phyloP scores from a whole-genome alignment of 169 alveolate genomes.

The Plasmodium fragile region DNA sequence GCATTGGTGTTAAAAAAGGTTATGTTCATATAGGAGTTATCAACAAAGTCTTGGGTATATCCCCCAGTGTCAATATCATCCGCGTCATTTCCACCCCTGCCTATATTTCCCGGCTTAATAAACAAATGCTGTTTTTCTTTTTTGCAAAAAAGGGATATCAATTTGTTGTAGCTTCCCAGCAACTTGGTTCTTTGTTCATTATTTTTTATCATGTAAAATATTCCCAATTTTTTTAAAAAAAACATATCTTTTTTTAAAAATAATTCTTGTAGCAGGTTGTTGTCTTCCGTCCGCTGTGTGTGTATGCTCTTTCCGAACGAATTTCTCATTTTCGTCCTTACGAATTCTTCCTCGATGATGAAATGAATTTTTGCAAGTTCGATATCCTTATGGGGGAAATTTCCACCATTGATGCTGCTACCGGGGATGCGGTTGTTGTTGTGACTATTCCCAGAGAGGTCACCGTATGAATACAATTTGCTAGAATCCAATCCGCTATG shows the following conservation, averaged over 20 bases:
- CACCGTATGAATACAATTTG: not conserved
- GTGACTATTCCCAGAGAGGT: not conserved
- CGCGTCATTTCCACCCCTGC: not conserved
- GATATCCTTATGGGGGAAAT: not conserved
- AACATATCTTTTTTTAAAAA: slow-evolving; percentile 53
- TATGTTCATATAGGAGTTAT: slow-evolving; percentile 53
- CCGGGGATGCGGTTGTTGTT: not conserved
- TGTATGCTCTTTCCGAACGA: slow-evolving; percentile 8
- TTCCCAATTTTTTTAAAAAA: slow-evolving; percentile 63
- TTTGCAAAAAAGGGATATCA: slow-evolving; percentile 22
- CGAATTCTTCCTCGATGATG: slow-evolving; percentile 71
- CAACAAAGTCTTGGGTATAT: slow-evolving; percentile 33
- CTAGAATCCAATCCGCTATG: not conserved
- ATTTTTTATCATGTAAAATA: slow-evolving; percentile 62
- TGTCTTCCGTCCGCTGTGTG: not conserved
- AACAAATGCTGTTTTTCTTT: slow-evolving; percentile 26
- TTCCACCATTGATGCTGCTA: not conserved
- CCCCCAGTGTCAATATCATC: not conserved
- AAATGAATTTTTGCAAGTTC: slow-evolving; percentile 13
- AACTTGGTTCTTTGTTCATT: slow-evolving; percentile 16
- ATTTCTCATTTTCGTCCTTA: slow-evolving; percentile 74
- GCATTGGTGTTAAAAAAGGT: slow-evolving; percentile 31
- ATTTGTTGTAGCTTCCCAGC: slow-evolving; percentile 16
- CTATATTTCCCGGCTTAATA: slow-evolving; percentile 27
- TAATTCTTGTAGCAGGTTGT: slow-evolving; percentile 20